These are phyloP conservation scores for Hypomontagnella submonticulosa DNA, from an alignment of 495 filamentous ascomycete species.

Conservation along the genomic window DNA sequence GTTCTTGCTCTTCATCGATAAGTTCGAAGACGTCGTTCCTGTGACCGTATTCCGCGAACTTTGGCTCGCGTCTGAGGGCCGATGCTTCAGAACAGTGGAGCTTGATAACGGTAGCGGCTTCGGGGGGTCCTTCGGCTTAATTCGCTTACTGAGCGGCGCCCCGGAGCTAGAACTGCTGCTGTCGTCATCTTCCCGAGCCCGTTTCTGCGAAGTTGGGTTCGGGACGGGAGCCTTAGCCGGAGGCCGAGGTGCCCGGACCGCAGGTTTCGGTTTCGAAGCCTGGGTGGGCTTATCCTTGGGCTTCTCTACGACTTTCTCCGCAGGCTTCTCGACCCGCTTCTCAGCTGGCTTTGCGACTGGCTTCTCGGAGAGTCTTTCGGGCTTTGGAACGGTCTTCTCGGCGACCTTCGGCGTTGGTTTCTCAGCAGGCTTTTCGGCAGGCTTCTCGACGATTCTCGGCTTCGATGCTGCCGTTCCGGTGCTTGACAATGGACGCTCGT, in stretches of 20 bases:
- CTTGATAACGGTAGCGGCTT: slow-evolving; percentile 25
- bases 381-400: slow-evolving; percentile 39
- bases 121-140: slow-evolving; percentile 53
- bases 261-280: slow-evolving; percentile 44
- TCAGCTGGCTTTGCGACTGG: slow-evolving; percentile 35
- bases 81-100: slow-evolving; percentile 47
- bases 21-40: slow-evolving; percentile 47
- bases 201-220: slow-evolving; percentile 52
- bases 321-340: slow-evolving; percentile 6
- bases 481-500: slow-evolving; percentile 52
- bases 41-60: slow-evolving; percentile 50
- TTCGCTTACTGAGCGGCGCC: slow-evolving; percentile 61
- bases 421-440: slow-evolving; percentile 37
- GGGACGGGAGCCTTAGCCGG: slow-evolving; percentile 46
- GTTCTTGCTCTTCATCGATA: slow-evolving; percentile 55
- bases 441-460: slow-evolving; percentile 47
- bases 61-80: slow-evolving; percentile 60
- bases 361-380: slow-evolving; percentile 45
- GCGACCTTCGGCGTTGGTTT: slow-evolving; percentile 50
- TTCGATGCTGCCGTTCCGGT: slow-evolving; percentile 47
- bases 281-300: slow-evolving; percentile 46
- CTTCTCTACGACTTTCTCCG: slow-evolving; percentile 49
- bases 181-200: slow-evolving; percentile 58
- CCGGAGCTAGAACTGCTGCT: slow-evolving; percentile 63
- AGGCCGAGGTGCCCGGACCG: slow-evolving; percentile 43